Evolutionary conservation across 306 rosid species (phyloP).

Genomic region (Canavalia ensiformis): DNA sequence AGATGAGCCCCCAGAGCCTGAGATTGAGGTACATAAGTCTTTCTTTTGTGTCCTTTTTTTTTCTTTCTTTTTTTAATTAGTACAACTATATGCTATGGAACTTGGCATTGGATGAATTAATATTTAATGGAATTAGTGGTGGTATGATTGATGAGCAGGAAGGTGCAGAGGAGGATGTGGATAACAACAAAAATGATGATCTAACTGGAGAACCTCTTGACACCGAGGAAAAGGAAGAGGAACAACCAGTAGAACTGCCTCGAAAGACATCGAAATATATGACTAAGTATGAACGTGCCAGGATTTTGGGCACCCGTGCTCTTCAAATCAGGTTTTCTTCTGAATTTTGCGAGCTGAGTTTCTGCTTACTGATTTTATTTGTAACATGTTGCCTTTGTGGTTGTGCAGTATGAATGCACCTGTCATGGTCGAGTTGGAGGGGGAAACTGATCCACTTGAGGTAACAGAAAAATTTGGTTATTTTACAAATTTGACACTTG

Average conservation of each 20-base stretch:
- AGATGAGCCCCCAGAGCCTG: conserved; percentile 90
- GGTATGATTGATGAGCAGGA: conserved; percentile 65
- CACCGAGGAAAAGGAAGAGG: conserved; percentile 67
- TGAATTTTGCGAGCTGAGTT: neutral
- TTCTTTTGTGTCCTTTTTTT: neutral
- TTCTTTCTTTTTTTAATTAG: neutral
- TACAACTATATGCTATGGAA: neutral
- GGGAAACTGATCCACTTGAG: conserved; percentile 98
- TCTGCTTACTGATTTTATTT: neutral
- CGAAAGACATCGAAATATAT: conserved; percentile 87
- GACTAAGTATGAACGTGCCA: conserved; percentile 95
- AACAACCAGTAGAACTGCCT: conserved; percentile 60
- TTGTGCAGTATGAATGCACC: conserved; percentile 94
- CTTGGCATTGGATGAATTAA: neutral
- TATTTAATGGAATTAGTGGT: conserved; percentile 24
- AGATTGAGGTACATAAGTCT: conserved; percentile 66
- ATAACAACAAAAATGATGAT: conserved; percentile 72
- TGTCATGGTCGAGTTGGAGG: conserved; percentile 96
- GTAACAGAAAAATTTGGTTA: conserved; percentile 47
- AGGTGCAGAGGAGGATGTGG: conserved; percentile 88
- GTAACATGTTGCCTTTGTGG: conserved; percentile 28
- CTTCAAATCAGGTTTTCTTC: conserved; percentile 84
- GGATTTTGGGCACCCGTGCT: conserved; percentile 96
- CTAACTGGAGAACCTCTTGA: conserved; percentile 67
- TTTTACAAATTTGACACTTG: no score